These are phyloP conservation scores for Eutrema heterophyllum DNA, from an alignment of 345 rosid species.

Conservation along the genomic window DNA sequence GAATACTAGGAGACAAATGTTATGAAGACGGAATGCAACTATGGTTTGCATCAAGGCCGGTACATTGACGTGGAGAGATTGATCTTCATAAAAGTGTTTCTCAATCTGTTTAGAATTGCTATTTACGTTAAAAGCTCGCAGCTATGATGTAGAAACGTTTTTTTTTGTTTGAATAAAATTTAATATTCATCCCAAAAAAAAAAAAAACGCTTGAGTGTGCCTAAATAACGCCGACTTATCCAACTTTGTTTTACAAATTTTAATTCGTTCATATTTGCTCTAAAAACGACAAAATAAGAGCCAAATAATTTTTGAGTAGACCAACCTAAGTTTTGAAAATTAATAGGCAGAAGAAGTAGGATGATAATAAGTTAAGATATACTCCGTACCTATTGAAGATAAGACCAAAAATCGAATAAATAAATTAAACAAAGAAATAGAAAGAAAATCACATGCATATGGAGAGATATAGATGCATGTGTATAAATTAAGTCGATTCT, in stretches of 20 bases:
- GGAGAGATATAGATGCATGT: slow-evolving; percentile 13
- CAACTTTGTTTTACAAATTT: background rate
- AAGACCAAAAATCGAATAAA: slow-evolving; percentile 23
- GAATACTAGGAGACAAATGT: too few species aligned
- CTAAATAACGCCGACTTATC: slow-evolving; percentile 23
- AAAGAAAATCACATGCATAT: background rate
- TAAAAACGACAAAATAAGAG: slow-evolving; percentile 23
- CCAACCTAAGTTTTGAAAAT: slow-evolving; percentile 28
- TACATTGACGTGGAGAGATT: too few species aligned
- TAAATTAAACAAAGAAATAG: background rate
- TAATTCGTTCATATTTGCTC: background rate
- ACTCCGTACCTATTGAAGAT: slow-evolving; percentile 27
- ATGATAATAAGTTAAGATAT: slow-evolving; percentile 18
- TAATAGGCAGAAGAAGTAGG: slow-evolving; percentile 22
- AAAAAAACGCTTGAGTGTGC: background rate
- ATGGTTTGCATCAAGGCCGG: too few species aligned
- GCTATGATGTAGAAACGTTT: too few species aligned
- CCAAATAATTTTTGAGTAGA: slow-evolving; percentile 6
- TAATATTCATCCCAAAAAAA: too few species aligned
- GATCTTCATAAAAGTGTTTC: too few species aligned
- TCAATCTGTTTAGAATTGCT: too few species aligned
- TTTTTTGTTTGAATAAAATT: too few species aligned
- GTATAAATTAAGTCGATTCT: slow-evolving; percentile 2
- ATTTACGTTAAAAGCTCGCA: too few species aligned
- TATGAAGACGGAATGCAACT: too few species aligned